A percentile compares a stretch with the other conserved stretches of the same genome.
Evolutionary conservation across 495 filamentous ascomycete genomes (phyloP).

Genomic region (Talaromyces proteolyticus): DNA sequence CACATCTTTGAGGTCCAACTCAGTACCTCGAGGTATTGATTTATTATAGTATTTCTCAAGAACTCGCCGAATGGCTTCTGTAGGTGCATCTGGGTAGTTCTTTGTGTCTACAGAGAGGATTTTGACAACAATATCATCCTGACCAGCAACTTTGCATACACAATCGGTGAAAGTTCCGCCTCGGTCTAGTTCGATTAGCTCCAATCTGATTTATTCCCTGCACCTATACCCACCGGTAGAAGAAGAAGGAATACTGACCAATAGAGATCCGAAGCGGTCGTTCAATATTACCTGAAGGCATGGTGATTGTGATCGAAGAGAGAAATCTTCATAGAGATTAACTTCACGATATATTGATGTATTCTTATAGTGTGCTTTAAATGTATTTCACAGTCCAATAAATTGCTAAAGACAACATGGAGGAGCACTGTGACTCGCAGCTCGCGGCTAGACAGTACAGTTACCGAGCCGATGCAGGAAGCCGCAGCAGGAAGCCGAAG

Average conservation of each 20-base stretch:
- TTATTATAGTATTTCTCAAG: constrained; percentile 3
- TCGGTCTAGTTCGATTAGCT: constrained; percentile 6
- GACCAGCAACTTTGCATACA: constrained; percentile 4
- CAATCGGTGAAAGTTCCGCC: constrained; percentile 16
- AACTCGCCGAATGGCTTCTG: constrained; percentile 10
- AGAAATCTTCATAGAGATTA: too few relatives aligned
- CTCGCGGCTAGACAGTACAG: too few relatives aligned
- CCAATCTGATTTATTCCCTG: too few relatives aligned
- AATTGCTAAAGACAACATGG: too few relatives aligned
- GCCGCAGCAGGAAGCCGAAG: too few relatives aligned
- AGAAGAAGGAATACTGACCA: not conserved
- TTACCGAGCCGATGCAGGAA: too few relatives aligned
- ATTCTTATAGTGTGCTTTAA: too few relatives aligned
- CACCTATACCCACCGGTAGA: too few relatives aligned
- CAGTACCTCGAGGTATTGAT: constrained; percentile 7
- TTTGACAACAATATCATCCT: constrained; percentile 10
- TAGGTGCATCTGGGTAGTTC: constrained; percentile 12
- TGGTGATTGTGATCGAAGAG: not conserved
- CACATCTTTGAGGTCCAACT: constrained; percentile 6
- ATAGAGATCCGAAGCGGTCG: not conserved
- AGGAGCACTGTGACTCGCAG: too few relatives aligned
- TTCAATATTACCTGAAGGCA: not conserved
- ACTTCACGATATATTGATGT: too few relatives aligned
- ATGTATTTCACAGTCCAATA: too few relatives aligned
- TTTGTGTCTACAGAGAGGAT: constrained; percentile 10